These are phyloP conservation scores for Pyrenula massariospora DNA, from an alignment of 495 filamentous ascomycete species.

Conservation along the genomic window DNA sequence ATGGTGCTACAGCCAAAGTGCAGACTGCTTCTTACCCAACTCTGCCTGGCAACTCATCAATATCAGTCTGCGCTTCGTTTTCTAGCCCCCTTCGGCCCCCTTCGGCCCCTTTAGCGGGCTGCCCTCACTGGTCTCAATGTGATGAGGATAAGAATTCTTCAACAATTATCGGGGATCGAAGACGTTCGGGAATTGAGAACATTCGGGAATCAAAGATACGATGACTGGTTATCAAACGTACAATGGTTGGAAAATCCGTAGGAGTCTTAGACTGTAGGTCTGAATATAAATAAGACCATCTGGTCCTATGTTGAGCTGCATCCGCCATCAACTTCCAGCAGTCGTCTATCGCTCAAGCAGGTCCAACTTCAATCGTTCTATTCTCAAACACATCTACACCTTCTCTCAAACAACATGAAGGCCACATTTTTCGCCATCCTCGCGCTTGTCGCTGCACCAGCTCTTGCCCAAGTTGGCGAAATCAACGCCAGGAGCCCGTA, in stretches of 20 bases:
- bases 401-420: neutral
- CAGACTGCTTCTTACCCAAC: too few species aligned
- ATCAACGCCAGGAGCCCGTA: neutral
- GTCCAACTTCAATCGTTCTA: neutral
- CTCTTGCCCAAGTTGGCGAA: neutral
- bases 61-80: too few species aligned
- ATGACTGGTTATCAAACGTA: neutral
- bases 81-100: too few species aligned
- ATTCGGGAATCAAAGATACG: neutral
- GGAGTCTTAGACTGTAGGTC: neutral
- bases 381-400: neutral
- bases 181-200: neutral
- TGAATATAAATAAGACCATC: neutral
- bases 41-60: too few species aligned
- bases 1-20: too few species aligned
- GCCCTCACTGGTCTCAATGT: neutral
- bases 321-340: neutral
- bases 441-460: neutral
- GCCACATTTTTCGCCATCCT: slow-evolving; percentile 29
- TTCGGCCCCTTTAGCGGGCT: too few species aligned
- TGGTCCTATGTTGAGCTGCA: neutral
- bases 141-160: neutral
- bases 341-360: neutral
- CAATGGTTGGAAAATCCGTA: neutral
- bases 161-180: neutral